Base-by-base conservation (phyloP, 2,329 filamentous ascomycete species). In the Fusarium liriodendri region DNA sequence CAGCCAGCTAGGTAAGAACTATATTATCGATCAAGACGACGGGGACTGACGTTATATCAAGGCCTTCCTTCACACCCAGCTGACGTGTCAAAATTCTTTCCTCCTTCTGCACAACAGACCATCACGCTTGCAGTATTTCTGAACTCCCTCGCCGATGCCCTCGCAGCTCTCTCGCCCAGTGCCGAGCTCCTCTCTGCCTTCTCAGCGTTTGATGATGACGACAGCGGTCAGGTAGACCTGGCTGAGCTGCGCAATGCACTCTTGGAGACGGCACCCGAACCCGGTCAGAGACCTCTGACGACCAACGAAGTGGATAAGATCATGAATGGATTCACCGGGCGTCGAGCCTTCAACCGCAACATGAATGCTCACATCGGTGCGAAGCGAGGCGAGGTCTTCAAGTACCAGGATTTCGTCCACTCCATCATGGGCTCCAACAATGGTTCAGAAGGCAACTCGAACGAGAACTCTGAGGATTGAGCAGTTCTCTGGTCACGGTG, bases 171-270 rank as follows among this genome's bases (percentile, higher is more conserved):
- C 20, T 97, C 94, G 1, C 92, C 94, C 0, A 90, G 91, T 25
- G 89, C 91, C 18, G 97, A 99, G 80, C 88, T 99, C 11, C 86
- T 95, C 22, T 96, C 95, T 2, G 97, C 97, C 0, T 96, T 99
- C 76, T 95, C 95, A 3, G 97, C 97, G 0, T 98, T 98, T 80
- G 97, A 99, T 79, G 94, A 97, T 71, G 95, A 97, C 72, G 97
- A 99, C 81, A 97, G 94, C 78, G 97, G 97, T 4, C 95, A 98
- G 82, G 91, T 98, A 42, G 95, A 98, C 80, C 85, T 97, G 22
- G 89, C 85, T 0, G 95, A 98, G 82, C 84, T 99, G 71, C 91
- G 93, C 54, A 94, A 97, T 76, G 95, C 96, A 0, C 82, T 99
- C 52, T 83, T 98, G 45, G 90, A 95, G 74, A 98, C 95, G 1